Percentiles rank a stretch among this genome's conserved stretches.
These are phyloP conservation scores for Cucurbita argyrosperma DNA, from an alignment of 306 rosid genomes.

Conservation along the genomic window DNA sequence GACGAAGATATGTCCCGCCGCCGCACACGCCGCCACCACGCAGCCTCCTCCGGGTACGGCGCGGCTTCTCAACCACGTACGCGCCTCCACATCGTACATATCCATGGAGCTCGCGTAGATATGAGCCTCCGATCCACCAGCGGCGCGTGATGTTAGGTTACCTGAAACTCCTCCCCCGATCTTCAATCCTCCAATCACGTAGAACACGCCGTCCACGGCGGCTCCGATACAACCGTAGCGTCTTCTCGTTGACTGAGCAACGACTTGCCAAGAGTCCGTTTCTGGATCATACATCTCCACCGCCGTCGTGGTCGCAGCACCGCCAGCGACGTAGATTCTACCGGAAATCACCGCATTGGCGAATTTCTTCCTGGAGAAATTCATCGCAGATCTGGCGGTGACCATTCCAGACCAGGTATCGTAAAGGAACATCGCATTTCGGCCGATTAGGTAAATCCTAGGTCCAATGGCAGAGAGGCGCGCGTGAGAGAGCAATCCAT, in stretches of 20 bases:
- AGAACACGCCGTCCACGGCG: conserved; percentile 33
- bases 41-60: conserved; percentile 55
- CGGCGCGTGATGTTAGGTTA: no score
- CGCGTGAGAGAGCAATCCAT: conserved; percentile 34
- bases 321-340: conserved; percentile 51
- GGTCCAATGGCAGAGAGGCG: conserved; percentile 37
- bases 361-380: conserved; percentile 45
- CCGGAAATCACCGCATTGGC: conserved; percentile 34
- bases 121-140: conserved; percentile 25
- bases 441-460: conserved; percentile 36
- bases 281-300: conserved; percentile 53
- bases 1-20: conserved; percentile 21
- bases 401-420: conserved; percentile 51
- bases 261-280: conserved; percentile 32
- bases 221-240: conserved; percentile 69
- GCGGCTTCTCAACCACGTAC: conserved; percentile 47
- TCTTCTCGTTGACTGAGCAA: conserved; percentile 26
- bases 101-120: conserved; percentile 70
- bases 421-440: conserved; percentile 30
- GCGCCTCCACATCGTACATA: conserved; percentile 45
- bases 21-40: conserved; percentile 54
- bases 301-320: conserved; percentile 15
- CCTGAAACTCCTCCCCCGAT: conserved; percentile 22
- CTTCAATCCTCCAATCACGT: conserved; percentile 49
- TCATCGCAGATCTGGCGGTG: conserved; percentile 22